Evolutionary conservation across 2,329 filamentous ascomycete genomes (phyloP).

Genomic region (Fusarium cyanostomum): DNA sequence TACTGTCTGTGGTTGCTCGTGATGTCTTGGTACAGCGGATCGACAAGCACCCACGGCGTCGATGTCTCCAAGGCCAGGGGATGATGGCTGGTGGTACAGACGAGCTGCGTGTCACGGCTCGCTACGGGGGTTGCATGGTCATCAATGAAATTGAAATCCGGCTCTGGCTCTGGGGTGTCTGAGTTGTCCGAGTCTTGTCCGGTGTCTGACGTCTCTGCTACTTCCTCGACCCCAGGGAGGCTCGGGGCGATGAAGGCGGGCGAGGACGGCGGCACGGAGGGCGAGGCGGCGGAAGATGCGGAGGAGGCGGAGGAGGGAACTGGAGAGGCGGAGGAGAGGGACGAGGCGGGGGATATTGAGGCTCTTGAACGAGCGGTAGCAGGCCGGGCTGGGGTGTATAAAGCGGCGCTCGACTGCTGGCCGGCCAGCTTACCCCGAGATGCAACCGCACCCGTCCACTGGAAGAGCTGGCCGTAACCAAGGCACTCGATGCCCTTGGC

Average conservation of each 20-base stretch:
- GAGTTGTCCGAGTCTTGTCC: background rate
- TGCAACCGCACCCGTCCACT: constrained; percentile 61
- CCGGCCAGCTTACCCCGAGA: constrained; percentile 55
- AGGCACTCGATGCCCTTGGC: constrained; percentile 60
- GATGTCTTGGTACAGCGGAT: constrained; percentile 63
- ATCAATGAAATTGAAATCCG: constrained; percentile 21
- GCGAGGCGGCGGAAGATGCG: constrained; percentile 26
- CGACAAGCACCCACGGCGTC: constrained; percentile 53
- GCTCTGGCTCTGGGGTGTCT: background rate
- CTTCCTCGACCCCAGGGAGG: constrained; percentile 32
- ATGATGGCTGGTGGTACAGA: constrained; percentile 35
- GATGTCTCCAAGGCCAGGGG: constrained; percentile 32
- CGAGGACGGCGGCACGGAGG: constrained; percentile 25
- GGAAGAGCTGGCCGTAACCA: constrained; percentile 62
- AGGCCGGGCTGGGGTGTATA: constrained; percentile 34
- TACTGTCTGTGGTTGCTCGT: constrained; percentile 56
- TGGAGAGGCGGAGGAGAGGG: constrained; percentile 31
- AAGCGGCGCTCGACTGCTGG: constrained; percentile 49
- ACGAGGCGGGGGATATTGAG: constrained; percentile 32
- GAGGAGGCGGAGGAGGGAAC: constrained; percentile 16
- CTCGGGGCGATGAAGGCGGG: constrained; percentile 21
- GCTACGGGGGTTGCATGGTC: constrained; percentile 28
- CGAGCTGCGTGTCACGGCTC: constrained; percentile 42
- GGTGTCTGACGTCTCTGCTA: constrained; percentile 22
- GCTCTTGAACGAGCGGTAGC: constrained; percentile 28